Percentiles rank a stretch among this genome's conserved stretches.
These are phyloP conservation scores for Alloteropsis angusta DNA, from an alignment of 202 grass and related monocot genomes.

Conservation along the genomic window DNA sequence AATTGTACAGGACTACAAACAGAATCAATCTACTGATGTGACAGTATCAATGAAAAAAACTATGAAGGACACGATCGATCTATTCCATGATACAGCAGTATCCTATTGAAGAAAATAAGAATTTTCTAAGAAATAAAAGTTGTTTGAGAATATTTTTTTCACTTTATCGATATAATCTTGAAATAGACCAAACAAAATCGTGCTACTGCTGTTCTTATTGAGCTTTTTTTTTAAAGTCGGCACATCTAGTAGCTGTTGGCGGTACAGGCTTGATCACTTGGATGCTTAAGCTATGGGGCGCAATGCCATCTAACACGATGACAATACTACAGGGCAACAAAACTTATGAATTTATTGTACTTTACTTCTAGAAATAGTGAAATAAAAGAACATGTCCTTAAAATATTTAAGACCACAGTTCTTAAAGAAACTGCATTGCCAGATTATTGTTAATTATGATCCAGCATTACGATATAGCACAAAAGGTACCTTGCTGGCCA, in stretches of 20 bases:
- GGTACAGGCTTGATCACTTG: neutral
- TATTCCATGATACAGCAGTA: neutral
- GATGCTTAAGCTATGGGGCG: neutral
- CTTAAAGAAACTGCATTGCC: neutral
- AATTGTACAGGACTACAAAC: neutral
- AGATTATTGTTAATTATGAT: constrained; percentile 4
- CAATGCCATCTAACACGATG: neutral
- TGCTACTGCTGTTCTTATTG: neutral
- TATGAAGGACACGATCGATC: neutral
- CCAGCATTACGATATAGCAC: neutral
- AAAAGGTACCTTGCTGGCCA: constrained; percentile 51
- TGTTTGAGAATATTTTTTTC: neutral
- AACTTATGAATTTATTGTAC: neutral
- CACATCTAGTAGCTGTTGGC: neutral
- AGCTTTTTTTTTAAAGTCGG: no score
- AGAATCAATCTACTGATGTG: neutral
- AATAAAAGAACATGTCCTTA: neutral
- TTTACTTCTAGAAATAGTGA: neutral
- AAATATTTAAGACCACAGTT: neutral
- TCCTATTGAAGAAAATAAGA: neutral
- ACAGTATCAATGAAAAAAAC: neutral
- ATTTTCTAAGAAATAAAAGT: neutral
- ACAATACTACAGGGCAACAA: neutral
- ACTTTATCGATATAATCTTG: neutral
- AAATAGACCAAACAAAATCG: neutral